Conservation (phyloP, 2,329 filamentous ascomycete genomes). For the Cercospora sesami region DNA sequence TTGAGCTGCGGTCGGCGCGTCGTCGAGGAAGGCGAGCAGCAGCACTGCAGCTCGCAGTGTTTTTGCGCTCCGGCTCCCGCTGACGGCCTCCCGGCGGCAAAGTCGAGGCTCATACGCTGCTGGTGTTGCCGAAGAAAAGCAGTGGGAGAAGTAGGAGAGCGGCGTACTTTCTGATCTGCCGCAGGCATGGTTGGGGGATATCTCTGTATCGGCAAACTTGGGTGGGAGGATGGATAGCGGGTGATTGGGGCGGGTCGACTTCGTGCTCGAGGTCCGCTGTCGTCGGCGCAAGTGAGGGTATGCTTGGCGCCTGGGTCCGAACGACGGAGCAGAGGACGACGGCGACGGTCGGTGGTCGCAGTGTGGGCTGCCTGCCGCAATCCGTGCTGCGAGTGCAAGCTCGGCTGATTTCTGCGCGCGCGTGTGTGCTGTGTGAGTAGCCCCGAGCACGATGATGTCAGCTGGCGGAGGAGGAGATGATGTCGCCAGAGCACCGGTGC, state of each 20-base stretch:
- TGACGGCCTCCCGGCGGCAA: background rate
- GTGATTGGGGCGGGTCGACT: slow-evolving; percentile 4
- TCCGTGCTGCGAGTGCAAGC: background rate
- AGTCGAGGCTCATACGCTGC: slow-evolving; percentile 14
- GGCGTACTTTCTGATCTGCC: slow-evolving; percentile 31
- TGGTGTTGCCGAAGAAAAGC: slow-evolving; percentile 16
- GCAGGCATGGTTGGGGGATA: slow-evolving; percentile 27
- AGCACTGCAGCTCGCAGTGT: slow-evolving; percentile 14
- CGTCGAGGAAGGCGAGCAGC: slow-evolving; percentile 21
- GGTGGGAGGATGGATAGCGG: slow-evolving; percentile 8
- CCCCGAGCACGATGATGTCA: slow-evolving; percentile 11
- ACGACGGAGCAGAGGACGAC: background rate
- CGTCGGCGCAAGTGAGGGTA: slow-evolving; percentile 10
- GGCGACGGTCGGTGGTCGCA: slow-evolving; percentile 1
- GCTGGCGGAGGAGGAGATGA: slow-evolving; percentile 6
- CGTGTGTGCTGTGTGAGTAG: slow-evolving; percentile 1
- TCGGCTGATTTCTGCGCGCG: slow-evolving; percentile 6
- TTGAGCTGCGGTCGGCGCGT: slow-evolving; percentile 21
- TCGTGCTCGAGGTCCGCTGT: background rate
- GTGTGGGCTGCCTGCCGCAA: background rate
- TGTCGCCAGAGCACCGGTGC: slow-evolving; percentile 1
- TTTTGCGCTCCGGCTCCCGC: slow-evolving; percentile 6
- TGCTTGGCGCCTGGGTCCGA: background rate
- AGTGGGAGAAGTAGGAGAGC: slow-evolving; percentile 21
- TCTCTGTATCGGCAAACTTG: background rate